Conservation (phyloP, 116 monocot species). For the Phalaenopsis hybrid region DNA sequence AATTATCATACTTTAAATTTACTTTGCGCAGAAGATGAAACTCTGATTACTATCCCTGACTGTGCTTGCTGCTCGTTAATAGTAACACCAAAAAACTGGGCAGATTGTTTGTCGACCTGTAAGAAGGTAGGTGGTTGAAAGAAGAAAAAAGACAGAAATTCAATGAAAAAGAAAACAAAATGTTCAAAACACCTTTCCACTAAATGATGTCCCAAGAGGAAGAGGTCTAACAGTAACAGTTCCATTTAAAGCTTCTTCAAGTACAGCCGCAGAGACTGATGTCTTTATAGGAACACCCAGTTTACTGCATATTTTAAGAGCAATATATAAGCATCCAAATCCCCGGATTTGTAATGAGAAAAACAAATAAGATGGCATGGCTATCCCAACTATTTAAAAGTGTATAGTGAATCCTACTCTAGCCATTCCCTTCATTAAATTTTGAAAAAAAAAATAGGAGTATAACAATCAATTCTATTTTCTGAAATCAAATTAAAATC, state of each 20-base stretch:
- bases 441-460: not conserved
- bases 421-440: not conserved
- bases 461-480: not conserved
- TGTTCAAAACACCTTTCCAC: constrained; percentile 48
- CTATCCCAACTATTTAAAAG: not conserved
- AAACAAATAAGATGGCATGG: not conserved
- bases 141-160: not conserved
- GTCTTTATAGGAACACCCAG: constrained; percentile 93
- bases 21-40: constrained; percentile 80
- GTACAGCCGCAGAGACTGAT: constrained; percentile 72
- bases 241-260: constrained; percentile 95
- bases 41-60: constrained; percentile 77
- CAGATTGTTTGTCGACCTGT: constrained; percentile 92
- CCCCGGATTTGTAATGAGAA: not conserved
- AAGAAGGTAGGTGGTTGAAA: constrained; percentile 9
- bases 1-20: constrained; percentile 76
- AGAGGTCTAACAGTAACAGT: constrained; percentile 86
- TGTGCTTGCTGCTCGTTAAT: constrained; percentile 88
- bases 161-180: not conserved
- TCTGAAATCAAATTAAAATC: not conserved
- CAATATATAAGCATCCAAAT: not conserved
- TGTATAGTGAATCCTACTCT: not conserved
- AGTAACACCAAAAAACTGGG: constrained; percentile 93
- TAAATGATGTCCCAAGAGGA: constrained; percentile 72
- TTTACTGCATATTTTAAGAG: constrained; percentile 45